Conservation (phyloP, 1,284 basidiomycete species). For the Porogramme epimiltina region DNA sequence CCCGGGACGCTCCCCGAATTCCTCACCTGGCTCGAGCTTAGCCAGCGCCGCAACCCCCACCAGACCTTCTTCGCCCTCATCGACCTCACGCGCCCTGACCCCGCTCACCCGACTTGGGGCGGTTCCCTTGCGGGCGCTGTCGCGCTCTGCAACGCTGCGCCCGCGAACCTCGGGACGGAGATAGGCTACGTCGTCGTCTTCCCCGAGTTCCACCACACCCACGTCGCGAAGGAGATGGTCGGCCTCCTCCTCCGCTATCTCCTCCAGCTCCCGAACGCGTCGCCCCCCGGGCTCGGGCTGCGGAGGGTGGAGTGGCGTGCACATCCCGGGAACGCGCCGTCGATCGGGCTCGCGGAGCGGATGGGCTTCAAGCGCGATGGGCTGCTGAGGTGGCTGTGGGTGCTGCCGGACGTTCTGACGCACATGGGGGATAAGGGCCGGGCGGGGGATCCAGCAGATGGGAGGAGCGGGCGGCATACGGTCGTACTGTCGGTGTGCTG, state of each 20-base stretch:
- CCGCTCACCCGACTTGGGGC: slow-evolving; percentile 11
- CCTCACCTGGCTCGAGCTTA: slow-evolving; percentile 16
- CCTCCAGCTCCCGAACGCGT: slow-evolving; percentile 47
- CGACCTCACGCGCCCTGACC: slow-evolving; percentile 29
- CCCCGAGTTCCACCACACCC: slow-evolving; percentile 64
- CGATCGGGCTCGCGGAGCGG: slow-evolving; percentile 53
- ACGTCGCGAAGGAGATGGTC: slow-evolving; percentile 63
- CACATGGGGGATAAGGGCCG: slow-evolving; percentile 18
- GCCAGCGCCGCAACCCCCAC: slow-evolving; percentile 15
- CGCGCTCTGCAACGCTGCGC: slow-evolving; percentile 27
- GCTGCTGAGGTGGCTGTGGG: slow-evolving; percentile 51
- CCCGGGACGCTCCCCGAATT: slow-evolving; percentile 12
- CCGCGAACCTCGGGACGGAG: slow-evolving; percentile 45
- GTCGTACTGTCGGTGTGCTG: slow-evolving; percentile 54
- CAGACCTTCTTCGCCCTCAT: slow-evolving; percentile 29
- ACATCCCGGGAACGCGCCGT: slow-evolving; percentile 51
- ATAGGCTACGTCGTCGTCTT: slow-evolving; percentile 55
- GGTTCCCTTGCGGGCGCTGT: slow-evolving; percentile 30
- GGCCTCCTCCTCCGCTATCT: slow-evolving; percentile 59
- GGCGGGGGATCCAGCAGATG: slow-evolving; percentile 40
- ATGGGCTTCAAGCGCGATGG: slow-evolving; percentile 67
- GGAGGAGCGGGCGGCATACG: slow-evolving; percentile 47
- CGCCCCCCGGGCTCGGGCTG: slow-evolving; percentile 51
- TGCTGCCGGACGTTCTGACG: slow-evolving; percentile 35
- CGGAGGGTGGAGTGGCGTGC: slow-evolving; percentile 68